These are phyloP conservation scores for Phialocephala subalpina DNA, from an alignment of 2,329 filamentous ascomycete genomes.

Conservation along the genomic window DNA sequence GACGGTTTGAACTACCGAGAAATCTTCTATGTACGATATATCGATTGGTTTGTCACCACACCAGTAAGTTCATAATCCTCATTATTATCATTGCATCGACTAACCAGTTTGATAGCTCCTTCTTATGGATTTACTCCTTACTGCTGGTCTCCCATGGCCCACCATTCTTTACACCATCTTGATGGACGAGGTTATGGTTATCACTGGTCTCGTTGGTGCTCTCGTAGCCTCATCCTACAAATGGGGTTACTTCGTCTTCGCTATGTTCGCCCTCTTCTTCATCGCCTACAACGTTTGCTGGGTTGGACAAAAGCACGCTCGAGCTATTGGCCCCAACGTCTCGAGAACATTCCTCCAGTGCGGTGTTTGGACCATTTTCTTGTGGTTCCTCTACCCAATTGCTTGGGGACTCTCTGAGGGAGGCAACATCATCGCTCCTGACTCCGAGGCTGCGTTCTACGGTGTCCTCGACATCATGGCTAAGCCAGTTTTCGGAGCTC, in stretches of 20 bases:
- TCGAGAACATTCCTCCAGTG: conserved; percentile 60
- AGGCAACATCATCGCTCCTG: conserved; percentile 70
- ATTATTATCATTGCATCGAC: background rate
- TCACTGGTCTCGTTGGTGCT: conserved; percentile 72
- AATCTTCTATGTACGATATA: conserved; percentile 73
- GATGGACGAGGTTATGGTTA: conserved; percentile 71
- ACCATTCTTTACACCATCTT: conserved; percentile 69
- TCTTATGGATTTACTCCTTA: conserved; percentile 68
- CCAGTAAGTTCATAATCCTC: conserved; percentile 47
- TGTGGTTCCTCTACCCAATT: conserved; percentile 72
- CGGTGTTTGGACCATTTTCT: conserved; percentile 63
- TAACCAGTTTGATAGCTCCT: conserved; percentile 51
- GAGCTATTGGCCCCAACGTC: conserved; percentile 60
- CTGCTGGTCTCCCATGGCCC: conserved; percentile 69
- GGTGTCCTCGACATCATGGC: conserved; percentile 70
- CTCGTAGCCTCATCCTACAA: conserved; percentile 70
- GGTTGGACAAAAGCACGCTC: conserved; percentile 64
- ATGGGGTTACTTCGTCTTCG: conserved; percentile 72
- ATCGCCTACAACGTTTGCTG: conserved; percentile 66
- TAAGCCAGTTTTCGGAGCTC: conserved; percentile 68
- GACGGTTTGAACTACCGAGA: conserved; percentile 54
- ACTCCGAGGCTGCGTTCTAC: conserved; percentile 73
- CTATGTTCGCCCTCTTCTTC: conserved; percentile 61
- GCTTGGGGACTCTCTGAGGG: conserved; percentile 70
- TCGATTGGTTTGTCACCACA: conserved; percentile 70